Evolutionary conservation across 1,284 basidiomycete species (phyloP), one percentile per base, ranked within the genome.

Genomic region (Caloboletus inedulis): DNA sequence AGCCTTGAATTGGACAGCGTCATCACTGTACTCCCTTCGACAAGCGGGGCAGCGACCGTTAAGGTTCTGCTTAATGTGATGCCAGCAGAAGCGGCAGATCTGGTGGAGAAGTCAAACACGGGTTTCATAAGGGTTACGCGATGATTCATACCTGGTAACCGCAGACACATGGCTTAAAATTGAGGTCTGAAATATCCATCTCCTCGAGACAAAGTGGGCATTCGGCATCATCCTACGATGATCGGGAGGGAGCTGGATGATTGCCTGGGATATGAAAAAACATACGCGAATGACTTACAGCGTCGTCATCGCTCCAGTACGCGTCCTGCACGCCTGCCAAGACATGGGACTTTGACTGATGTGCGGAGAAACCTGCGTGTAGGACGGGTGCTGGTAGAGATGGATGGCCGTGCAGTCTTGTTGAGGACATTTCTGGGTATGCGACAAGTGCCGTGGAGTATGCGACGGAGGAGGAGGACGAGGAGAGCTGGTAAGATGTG

Each of bases 51-150:
- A 99, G 50, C 94, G 85, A 57, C 95, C 89, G 71, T 99, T 99
- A 55, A 97, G 78, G 74, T 97, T 91, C 76, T 94, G 84, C 77
- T 92, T 90, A 81, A 98, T 96, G 74, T 98, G 94, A 74, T 98
- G 93, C 87, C 95, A 99, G 73, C 97, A 99, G 76, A 99, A 99
- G 55, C 95, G 91, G 72, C 97, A 99, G 63, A 99, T 95, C 94
- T 98, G 61, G 37, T 56, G 56, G 50, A 61, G 57, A 57, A 53
- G 59, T 52, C 48, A 48, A 43, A 47, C 34, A 43, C 23, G 25
- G 47, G 47, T 48, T 54, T 54, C 52, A 59, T 53, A 57, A 53
- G 40, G 29, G 47, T 59, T 49, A 57, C 57, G 54, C 51, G 33
- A 57, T 46, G 34, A 45, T 46, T 49, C 75, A 64, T 69, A 91